Percentiles rank a stretch among this genome's conserved stretches.
Conservation (phyloP, 2,329 filamentous ascomycete genomes). For the Aschersonia sp. region DNA sequence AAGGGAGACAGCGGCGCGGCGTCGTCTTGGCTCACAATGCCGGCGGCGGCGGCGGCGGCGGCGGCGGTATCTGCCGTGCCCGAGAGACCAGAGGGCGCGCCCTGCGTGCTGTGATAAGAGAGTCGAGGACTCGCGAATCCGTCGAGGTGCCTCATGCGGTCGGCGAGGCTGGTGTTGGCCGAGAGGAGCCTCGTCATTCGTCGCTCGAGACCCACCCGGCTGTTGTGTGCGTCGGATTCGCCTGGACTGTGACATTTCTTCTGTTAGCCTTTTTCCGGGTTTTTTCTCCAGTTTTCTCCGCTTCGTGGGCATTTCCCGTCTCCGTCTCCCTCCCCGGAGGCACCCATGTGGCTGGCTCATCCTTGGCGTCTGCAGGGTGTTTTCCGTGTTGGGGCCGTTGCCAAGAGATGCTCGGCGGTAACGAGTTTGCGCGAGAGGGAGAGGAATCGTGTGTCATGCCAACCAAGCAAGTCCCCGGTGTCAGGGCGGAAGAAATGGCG, state of each 20-base stretch:
- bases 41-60: background rate
- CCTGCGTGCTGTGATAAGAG: slow-evolving; percentile 3
- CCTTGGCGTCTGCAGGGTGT: slow-evolving; percentile 1
- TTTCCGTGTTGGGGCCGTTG: background rate
- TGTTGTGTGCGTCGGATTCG: slow-evolving; percentile 20
- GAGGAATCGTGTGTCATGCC: background rate
- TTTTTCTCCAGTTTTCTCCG: slow-evolving; percentile 1
- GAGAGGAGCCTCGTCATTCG: slow-evolving; percentile 18
- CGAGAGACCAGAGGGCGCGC: background rate
- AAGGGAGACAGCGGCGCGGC: slow-evolving; percentile 8
- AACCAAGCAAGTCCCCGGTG: background rate
- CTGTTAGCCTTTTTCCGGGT: background rate
- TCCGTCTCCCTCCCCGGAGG: background rate
- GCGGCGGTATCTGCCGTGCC: slow-evolving; percentile 1
- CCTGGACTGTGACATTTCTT: slow-evolving; percentile 14
- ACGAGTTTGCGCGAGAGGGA: background rate
- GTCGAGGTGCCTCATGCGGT: slow-evolving; percentile 14
- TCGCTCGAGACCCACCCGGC: slow-evolving; percentile 17
- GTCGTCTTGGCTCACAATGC: background rate
- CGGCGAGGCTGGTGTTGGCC: slow-evolving; percentile 18
- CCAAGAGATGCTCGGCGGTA: background rate
- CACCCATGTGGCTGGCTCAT: background rate
- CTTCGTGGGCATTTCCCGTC: background rate
- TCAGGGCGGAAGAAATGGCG: background rate
- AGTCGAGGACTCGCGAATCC: slow-evolving; percentile 7